A percentile compares a stretch with the other conserved stretches of the same genome.
Conservation (phyloP, 257 asterid genomes). For the Anisodus tanguticus region DNA sequence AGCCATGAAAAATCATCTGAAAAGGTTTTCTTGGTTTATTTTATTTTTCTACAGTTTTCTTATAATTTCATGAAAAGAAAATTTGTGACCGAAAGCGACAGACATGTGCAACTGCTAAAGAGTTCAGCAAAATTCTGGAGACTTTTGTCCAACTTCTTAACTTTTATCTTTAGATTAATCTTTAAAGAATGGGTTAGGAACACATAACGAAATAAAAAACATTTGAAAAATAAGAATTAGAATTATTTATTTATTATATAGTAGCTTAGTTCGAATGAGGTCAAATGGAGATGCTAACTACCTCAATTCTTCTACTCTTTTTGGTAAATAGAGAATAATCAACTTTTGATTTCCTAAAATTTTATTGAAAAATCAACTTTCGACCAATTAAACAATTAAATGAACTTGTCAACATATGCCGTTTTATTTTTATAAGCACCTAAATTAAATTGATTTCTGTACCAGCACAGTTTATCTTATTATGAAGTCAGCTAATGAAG, state of each 20-base stretch:
- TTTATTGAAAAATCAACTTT: not conserved
- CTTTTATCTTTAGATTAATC: constrained; percentile 9
- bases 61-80: not conserved
- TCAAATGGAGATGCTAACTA: constrained; percentile 26
- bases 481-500: not conserved
- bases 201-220: not conserved
- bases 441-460: not conserved
- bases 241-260: not conserved
- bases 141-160: constrained; percentile 25
- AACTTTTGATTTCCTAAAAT: constrained; percentile 8
- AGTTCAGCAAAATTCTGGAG: constrained; percentile 36
- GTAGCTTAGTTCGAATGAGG: constrained; percentile 24
- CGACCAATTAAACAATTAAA: not conserved
- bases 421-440: not conserved
- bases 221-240: not conserved
- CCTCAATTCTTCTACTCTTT: not conserved
- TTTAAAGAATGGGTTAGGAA: not conserved
- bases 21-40: not conserved
- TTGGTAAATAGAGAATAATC: not conserved
- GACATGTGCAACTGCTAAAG: constrained; percentile 54
- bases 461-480: constrained; percentile 1
- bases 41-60: not conserved
- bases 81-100: constrained; percentile 51
- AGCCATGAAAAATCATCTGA: not conserved
- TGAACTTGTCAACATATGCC: constrained; percentile 24